A percentile compares a stretch with the other conserved stretches of the same genome.
phyloP scores from a whole-genome alignment of 345 rosid genomes.

The Lepidium sativum region DNA sequence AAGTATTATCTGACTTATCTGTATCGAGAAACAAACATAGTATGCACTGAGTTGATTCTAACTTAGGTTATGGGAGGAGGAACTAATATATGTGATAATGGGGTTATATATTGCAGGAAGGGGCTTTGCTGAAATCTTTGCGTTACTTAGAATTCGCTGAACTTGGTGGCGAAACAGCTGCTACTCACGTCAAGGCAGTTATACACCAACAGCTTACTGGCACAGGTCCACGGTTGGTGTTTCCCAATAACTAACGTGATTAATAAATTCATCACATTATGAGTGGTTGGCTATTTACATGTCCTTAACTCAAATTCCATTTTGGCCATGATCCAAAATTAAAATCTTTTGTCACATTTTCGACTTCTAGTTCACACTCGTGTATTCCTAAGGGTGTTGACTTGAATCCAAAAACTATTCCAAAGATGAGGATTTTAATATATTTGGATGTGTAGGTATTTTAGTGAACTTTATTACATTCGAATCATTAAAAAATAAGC shows the following conservation, averaged over 20 bases:
- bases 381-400: too few relatives aligned
- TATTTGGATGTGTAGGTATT: too few relatives aligned
- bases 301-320: not conserved
- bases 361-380: too few relatives aligned
- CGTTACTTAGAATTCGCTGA: constrained; percentile 87
- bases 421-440: too few relatives aligned
- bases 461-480: too few relatives aligned
- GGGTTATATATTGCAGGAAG: constrained; percentile 41
- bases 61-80: not conserved
- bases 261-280: not conserved
- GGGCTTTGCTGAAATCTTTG: constrained; percentile 65
- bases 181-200: constrained; percentile 58
- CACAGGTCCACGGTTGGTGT: too few relatives aligned
- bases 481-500: too few relatives aligned
- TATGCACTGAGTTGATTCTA: not conserved
- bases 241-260: constrained; percentile 50
- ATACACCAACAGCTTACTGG: constrained; percentile 57
- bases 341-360: too few relatives aligned
- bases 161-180: constrained; percentile 75
- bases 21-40: not conserved
- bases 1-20: not conserved
- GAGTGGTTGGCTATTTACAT: not conserved
- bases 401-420: too few relatives aligned
- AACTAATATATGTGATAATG: not conserved
- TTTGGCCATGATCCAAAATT: not conserved